Evolutionary conservation across 441 rosid genomes (phyloP), one percentile per base, ranked within the genome.

Genomic region (Pelargonium fulgidum): DNA sequence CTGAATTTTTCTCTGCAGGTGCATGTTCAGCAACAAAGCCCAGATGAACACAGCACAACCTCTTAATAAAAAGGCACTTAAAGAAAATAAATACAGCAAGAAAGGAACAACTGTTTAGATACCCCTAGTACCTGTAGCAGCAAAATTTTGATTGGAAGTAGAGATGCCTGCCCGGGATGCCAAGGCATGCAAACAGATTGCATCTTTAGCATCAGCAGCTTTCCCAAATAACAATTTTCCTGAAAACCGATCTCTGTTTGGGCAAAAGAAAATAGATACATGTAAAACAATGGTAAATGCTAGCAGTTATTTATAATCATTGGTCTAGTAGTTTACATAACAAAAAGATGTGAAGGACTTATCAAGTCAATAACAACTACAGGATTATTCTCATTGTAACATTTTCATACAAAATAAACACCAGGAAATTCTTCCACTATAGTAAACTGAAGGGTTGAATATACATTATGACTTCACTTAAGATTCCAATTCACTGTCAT

Each of bases 101-200:
- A n/a, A n/a, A n/a, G n/a, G 33, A 59, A 19, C 13, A 47, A 42
- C 3, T 17, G 16, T 42, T 17, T 47, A 64, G 26, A 36, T 36
- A 33, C 11, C 13, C 64, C 20, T 2, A 17, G 65, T 70, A 88
- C 87, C 89, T 77, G 78, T 74, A 1, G 69, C 77, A 79, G 76
- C 39, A 70, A 71, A 79, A 73, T 70, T 67, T 41, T 81, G 71
- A 68, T 73, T 12, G 24, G n/a, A n/a, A n/a, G 84, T 66, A 17
- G 96, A 85, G 70, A 83, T 76, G 42, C 78, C 83, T 17, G 84
- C 74, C 59, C 54, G 70, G 58, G 71, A 80, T 65, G 80, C 70
- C 62, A 75, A 72, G 26, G 81, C 78, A 75, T 76, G 85, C 14
- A 71, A 65, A 16, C 73, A 61, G 17, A 73, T 64, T 68, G 81